Percentiles rank a stretch among this genome's conserved stretches.
Conservation (phyloP, 2,329 filamentous ascomycete species). For the Fusarium proliferatum region DNA sequence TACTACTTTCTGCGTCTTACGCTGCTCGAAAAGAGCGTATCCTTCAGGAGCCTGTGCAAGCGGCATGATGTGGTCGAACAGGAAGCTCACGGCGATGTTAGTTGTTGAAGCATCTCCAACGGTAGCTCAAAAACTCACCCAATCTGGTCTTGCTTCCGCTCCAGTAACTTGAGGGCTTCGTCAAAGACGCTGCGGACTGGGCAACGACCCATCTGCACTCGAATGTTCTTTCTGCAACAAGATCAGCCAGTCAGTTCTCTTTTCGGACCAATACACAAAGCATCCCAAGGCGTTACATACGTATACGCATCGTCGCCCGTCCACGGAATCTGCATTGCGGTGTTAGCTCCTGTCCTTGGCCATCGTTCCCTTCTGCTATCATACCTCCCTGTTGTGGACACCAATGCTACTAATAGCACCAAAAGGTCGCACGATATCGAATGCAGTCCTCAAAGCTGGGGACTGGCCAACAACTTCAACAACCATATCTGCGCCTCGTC, state of each 20-base stretch:
- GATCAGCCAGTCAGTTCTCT: slow-evolving; percentile 36
- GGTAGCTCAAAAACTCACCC: slow-evolving; percentile 60
- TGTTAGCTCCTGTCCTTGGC: slow-evolving; percentile 3
- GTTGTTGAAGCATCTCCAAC: not conserved
- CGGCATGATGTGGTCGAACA: slow-evolving; percentile 81
- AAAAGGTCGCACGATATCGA: slow-evolving; percentile 77
- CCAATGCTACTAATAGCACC: slow-evolving; percentile 80
- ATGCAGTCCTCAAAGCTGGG: slow-evolving; percentile 75
- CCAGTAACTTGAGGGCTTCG: slow-evolving; percentile 72
- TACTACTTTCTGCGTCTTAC: slow-evolving; percentile 79
- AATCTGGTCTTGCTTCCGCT: slow-evolving; percentile 73
- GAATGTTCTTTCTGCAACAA: slow-evolving; percentile 72
- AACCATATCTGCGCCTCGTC: slow-evolving; percentile 85
- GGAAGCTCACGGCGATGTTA: slow-evolving; percentile 66
- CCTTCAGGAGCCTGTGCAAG: slow-evolving; percentile 73
- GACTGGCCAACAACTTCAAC: slow-evolving; percentile 82
- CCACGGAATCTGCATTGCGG: slow-evolving; percentile 69
- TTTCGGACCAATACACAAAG: not conserved
- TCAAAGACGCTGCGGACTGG: slow-evolving; percentile 78
- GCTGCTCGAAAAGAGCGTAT: slow-evolving; percentile 78
- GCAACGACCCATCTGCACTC: slow-evolving; percentile 80
- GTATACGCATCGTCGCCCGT: slow-evolving; percentile 71
- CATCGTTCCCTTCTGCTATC: slow-evolving; percentile 17
- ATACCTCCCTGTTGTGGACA: slow-evolving; percentile 78
- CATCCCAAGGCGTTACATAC: slow-evolving; percentile 50